Evolutionary conservation across 1,139 yeast species (phyloP).

Genomic region (Saccharomyces pastorianus): DNA sequence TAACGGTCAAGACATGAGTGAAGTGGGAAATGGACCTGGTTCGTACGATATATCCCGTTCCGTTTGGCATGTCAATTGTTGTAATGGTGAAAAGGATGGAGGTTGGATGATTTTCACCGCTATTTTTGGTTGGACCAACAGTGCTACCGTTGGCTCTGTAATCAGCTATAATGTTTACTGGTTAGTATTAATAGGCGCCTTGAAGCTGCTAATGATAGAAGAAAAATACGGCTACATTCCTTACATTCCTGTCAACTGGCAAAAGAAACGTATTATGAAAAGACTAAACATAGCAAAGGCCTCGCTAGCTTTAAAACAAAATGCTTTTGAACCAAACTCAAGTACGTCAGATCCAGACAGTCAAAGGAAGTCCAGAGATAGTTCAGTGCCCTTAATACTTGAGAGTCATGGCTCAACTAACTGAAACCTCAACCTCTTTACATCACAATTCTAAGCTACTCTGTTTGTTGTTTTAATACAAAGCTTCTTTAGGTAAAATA

Average conservation of each 20-base stretch:
- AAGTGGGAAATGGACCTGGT: conserved; percentile 89
- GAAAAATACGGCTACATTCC: conserved; percentile 61
- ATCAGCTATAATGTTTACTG: conserved; percentile 68
- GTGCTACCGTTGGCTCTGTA: conserved; percentile 93
- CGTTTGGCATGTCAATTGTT: conserved; percentile 96
- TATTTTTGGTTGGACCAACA: conserved; percentile 88
- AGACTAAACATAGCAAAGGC: conserved; percentile 32
- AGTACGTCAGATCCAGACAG: conserved; percentile 2
- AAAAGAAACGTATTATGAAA: conserved; percentile 47
- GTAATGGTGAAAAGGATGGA: conserved; percentile 83
- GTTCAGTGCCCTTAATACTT: conserved; percentile 23
- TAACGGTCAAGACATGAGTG: conserved; percentile 82
- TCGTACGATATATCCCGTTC: conserved; percentile 72
- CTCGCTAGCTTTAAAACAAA: conserved; percentile 17
- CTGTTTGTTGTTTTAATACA: not conserved
- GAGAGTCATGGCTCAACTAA: not conserved
- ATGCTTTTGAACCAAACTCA: conserved; percentile 3
- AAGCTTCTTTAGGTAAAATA: not conserved
- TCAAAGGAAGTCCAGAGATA: conserved; percentile 26
- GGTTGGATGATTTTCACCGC: conserved; percentile 95
- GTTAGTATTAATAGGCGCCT: conserved; percentile 50
- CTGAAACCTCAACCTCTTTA: not conserved
- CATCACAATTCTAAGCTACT: not conserved
- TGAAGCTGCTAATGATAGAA: conserved; percentile 45
- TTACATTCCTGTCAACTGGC: conserved; percentile 52